Evolutionary conservation across 2,329 filamentous ascomycete species (phyloP).

Genomic region (Fonsecaea pedrosoi): DNA sequence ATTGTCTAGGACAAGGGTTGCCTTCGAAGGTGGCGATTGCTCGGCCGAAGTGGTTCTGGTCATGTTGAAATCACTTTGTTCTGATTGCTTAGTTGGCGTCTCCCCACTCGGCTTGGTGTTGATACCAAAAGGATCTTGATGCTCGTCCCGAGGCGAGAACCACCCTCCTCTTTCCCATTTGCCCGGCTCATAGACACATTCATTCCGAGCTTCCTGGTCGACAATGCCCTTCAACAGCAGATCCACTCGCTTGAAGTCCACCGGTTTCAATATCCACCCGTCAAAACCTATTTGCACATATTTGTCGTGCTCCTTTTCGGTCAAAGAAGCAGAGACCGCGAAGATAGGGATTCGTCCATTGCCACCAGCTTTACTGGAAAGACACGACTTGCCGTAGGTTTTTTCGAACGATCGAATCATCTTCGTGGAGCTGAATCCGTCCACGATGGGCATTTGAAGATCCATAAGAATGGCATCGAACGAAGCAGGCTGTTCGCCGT

Average conservation of each 20-base stretch:
- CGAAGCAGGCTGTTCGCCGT: slow-evolving; percentile 64
- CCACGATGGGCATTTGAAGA: slow-evolving; percentile 93
- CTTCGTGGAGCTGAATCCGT: slow-evolving; percentile 80
- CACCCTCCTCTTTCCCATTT: slow-evolving; percentile 87
- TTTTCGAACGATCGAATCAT: slow-evolving; percentile 79
- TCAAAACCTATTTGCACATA: slow-evolving; percentile 85
- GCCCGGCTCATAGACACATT: slow-evolving; percentile 72
- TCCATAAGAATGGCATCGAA: slow-evolving; percentile 91
- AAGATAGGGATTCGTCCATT: slow-evolving; percentile 80
- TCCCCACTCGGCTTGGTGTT: slow-evolving; percentile 40
- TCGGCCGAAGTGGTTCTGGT: not conserved
- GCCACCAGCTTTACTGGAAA: slow-evolving; percentile 64
- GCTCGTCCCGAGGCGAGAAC: slow-evolving; percentile 62
- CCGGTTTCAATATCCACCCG: slow-evolving; percentile 88
- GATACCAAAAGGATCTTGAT: slow-evolving; percentile 33
- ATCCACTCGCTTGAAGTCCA: slow-evolving; percentile 78
- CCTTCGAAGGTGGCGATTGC: slow-evolving; percentile 1
- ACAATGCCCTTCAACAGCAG: slow-evolving; percentile 73
- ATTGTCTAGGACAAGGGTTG: not conserved
- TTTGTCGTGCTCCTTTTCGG: slow-evolving; percentile 70
- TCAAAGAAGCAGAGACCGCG: slow-evolving; percentile 81
- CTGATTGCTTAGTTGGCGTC: slow-evolving; percentile 22
- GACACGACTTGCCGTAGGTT: slow-evolving; percentile 54
- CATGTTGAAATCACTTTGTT: not conserved
- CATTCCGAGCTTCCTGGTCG: slow-evolving; percentile 62